Percentiles rank a stretch among this genome's conserved stretches.
phyloP scores from a whole-genome alignment of 2,329 filamentous ascomycete species.

The Aspergillus chevalieri region DNA sequence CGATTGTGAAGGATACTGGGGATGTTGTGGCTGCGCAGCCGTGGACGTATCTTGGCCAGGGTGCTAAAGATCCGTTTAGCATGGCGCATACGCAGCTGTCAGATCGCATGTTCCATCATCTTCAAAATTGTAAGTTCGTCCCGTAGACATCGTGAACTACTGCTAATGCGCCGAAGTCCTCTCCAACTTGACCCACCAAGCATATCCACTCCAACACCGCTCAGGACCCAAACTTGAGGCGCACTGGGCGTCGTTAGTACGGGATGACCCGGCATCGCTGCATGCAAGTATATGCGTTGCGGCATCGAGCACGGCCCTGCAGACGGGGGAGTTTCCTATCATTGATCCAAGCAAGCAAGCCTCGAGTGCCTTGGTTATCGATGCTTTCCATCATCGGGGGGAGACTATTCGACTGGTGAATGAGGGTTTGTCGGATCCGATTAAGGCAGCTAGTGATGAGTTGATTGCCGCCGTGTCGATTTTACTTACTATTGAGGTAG shows the following conservation, averaged over 20 bases:
- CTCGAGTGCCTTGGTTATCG: constrained; percentile 27
- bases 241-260: constrained; percentile 32
- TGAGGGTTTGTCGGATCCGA: constrained; percentile 30
- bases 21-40: constrained; percentile 1
- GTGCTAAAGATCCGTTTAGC: constrained; percentile 31
- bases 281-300: constrained; percentile 35
- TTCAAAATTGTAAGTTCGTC: constrained; percentile 30
- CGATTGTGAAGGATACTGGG: background rate
- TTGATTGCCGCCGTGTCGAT: constrained; percentile 35
- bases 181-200: constrained; percentile 29
- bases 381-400: constrained; percentile 33
- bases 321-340: constrained; percentile 27
- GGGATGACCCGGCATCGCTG: constrained; percentile 29
- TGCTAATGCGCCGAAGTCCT: constrained; percentile 20
- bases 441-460: constrained; percentile 34
- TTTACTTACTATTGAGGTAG: constrained; percentile 35
- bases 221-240: constrained; percentile 28
- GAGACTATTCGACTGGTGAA: constrained; percentile 37
- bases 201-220: constrained; percentile 30
- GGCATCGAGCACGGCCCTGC: constrained; percentile 31
- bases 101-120: constrained; percentile 32
- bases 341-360: constrained; percentile 25
- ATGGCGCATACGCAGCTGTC: constrained; percentile 30
- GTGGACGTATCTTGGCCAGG: constrained; percentile 26
- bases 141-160: constrained; percentile 2